Base-by-base conservation (phyloP, 768 basidiomycete species). In the Suillus subalutaceus region DNA sequence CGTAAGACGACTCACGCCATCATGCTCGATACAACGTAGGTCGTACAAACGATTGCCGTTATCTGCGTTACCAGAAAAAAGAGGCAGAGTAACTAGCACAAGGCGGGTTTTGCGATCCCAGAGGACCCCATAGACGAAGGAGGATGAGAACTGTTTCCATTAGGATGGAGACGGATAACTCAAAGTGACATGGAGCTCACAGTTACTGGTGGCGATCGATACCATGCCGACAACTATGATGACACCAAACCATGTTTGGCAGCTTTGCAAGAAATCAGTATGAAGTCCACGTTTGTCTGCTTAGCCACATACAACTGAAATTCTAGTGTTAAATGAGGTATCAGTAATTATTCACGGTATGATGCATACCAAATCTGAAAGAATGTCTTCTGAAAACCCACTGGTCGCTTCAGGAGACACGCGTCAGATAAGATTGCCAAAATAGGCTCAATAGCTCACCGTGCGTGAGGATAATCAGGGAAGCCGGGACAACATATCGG, bases 91-190 rank as follows among this genome's bases (percentile, higher is more conserved):
- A 52, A 46, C 63, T 23, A 74, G 26, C 56, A 81, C 71, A 32
- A 81, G 55, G 6, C 66, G 65, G n/a, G 68, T 72, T 1, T 40
- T 44, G 13, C 74, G 72, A 46, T 72, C 74, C 71, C 81, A 81
- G 6, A 81, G 67, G 30, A 78, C 69, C n/a, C 81, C 81, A 82
- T 9, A 82, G 37, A 2, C 79, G 77, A n/a, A 82, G 70, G 43
- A 82, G 68, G 13, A 82, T 71, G 26, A 82, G 72, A 65, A 81
- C 81, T 82, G 40, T 59, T 26, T 58, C 3, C 15, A 48, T n/a
- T 12, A 20, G 66, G 48, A 69, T 16, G 12, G 35, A 50, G 44
- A 62, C 35, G 16, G 23, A 26, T 23, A 26, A 16, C 9, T 40
- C 55, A 60, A 56, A n/a, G 56, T 38, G 7, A 2, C n/a, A 20